Percentiles rank a stretch among this genome's conserved stretches.
Conservation (phyloP, 2,329 filamentous ascomycete species). For the Pleoardoris graminearum region DNA sequence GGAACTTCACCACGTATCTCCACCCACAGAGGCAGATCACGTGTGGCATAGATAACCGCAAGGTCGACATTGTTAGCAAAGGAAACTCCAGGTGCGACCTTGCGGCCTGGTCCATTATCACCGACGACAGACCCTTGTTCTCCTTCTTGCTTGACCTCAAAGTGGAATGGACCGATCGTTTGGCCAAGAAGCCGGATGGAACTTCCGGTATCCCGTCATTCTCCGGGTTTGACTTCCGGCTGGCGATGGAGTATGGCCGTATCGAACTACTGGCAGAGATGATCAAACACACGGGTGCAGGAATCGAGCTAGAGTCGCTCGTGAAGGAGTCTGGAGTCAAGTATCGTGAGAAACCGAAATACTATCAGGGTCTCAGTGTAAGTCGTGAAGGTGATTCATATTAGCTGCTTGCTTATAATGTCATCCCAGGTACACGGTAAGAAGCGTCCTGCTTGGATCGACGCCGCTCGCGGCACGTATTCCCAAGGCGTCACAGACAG, state of each 20-base stretch:
- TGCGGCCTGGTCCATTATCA: conserved; percentile 53
- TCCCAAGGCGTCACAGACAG: conserved; percentile 29
- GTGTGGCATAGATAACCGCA: conserved; percentile 12
- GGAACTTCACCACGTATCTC: conserved; percentile 4
- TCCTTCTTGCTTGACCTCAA: conserved; percentile 62
- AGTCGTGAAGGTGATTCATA: background rate
- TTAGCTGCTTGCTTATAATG: background rate
- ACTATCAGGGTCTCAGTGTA: conserved; percentile 73
- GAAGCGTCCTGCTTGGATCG: conserved; percentile 76
- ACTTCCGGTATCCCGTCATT: conserved; percentile 15
- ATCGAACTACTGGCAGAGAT: conserved; percentile 64
- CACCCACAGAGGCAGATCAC: conserved; percentile 10
- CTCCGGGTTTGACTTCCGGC: conserved; percentile 33
- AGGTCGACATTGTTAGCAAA: background rate
- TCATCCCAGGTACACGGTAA: conserved; percentile 62
- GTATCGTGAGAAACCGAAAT: conserved; percentile 66
- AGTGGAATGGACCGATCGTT: conserved; percentile 48
- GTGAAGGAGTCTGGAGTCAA: conserved; percentile 68
- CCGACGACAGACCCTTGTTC: conserved; percentile 59
- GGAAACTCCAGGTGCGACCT: conserved; percentile 17
- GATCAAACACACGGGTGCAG: conserved; percentile 68
- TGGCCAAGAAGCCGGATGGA: conserved; percentile 6
- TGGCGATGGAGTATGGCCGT: conserved; percentile 53
- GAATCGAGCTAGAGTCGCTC: conserved; percentile 69
- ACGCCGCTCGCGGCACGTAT: conserved; percentile 55